Conservation (phyloP, 805 yeast genomes). For the Wickerhamiella kazuoi region DNA sequence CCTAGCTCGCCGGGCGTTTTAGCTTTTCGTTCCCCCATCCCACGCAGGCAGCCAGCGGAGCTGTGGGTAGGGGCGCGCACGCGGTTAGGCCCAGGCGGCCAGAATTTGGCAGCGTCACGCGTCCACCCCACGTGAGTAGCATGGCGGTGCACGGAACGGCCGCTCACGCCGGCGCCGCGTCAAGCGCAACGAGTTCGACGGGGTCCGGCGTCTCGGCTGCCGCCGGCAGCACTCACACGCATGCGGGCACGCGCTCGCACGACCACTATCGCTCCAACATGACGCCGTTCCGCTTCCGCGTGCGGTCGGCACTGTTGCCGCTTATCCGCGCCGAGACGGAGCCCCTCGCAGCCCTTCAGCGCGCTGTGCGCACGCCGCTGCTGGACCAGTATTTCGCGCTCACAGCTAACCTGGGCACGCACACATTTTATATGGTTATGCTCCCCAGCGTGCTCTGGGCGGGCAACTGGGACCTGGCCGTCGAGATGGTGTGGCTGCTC, state of each 20-base stretch:
- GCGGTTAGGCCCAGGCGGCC: too few species aligned
- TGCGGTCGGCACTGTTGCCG: conserved; percentile 39
- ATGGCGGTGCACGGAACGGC: too few species aligned
- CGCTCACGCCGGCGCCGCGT: too few species aligned
- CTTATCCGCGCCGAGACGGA: conserved; percentile 48
- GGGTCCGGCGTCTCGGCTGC: neutral
- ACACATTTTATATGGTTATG: conserved; percentile 80
- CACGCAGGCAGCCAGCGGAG: too few species aligned
- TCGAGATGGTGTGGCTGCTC: conserved; percentile 50
- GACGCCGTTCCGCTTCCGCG: conserved; percentile 26
- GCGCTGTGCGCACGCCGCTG: conserved; percentile 26
- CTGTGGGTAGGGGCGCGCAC: too few species aligned
- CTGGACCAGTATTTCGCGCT: conserved; percentile 67
- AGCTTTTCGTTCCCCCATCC: too few species aligned
- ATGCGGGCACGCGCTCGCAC: conserved; percentile 11
- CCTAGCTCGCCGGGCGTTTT: too few species aligned
- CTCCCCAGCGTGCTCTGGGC: conserved; percentile 76
- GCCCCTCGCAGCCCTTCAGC: conserved; percentile 40
- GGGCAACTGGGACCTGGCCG: conserved; percentile 38
- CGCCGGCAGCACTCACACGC: neutral
- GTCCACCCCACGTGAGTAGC: too few species aligned
- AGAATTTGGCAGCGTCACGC: too few species aligned
- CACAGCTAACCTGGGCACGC: conserved; percentile 81
- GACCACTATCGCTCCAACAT: conserved; percentile 47
- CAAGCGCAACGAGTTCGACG: too few species aligned